These are phyloP conservation scores for Nemania sp. DNA, from an alignment of 2,329 filamentous ascomycete species.

Conservation along the genomic window DNA sequence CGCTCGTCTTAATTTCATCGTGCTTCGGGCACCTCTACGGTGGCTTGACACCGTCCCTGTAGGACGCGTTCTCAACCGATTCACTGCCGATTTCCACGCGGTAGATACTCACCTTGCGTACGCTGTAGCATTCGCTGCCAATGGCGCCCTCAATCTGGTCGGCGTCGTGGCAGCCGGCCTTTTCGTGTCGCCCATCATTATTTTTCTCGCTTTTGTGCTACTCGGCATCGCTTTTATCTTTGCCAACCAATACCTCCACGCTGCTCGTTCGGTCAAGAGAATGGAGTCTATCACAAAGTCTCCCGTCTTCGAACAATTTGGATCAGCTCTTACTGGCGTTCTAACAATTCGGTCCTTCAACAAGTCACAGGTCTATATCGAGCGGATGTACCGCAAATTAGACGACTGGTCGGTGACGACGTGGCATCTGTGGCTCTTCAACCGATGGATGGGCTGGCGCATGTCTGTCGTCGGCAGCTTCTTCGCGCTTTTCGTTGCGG, in stretches of 20 bases:
- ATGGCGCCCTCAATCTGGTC: conserved; percentile 63
- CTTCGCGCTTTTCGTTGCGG: conserved; percentile 68
- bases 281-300: conserved; percentile 77
- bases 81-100: conserved; percentile 75
- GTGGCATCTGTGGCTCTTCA: conserved; percentile 72
- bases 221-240: conserved; percentile 61
- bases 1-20: conserved; percentile 64
- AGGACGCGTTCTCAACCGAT: conserved; percentile 75
- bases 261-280: conserved; percentile 73
- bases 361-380: conserved; percentile 67
- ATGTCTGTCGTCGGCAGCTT: conserved; percentile 70
- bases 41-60: conserved; percentile 82
- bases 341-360: conserved; percentile 76
- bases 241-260: conserved; percentile 66
- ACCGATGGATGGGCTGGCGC: conserved; percentile 76
- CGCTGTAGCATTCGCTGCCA: conserved; percentile 63
- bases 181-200: conserved; percentile 68
- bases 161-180: conserved; percentile 69
- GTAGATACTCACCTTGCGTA: conserved; percentile 70
- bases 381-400: conserved; percentile 69
- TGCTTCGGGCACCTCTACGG: conserved; percentile 73
- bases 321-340: conserved; percentile 71
- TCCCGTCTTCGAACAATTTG: conserved; percentile 80
- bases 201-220: conserved; percentile 63
- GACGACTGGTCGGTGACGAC: conserved; percentile 69